Evolutionary conservation across 148 eudicot genomes (phyloP), one percentile per base, ranked within the genome.

Genomic region (Linanthus parryae): DNA sequence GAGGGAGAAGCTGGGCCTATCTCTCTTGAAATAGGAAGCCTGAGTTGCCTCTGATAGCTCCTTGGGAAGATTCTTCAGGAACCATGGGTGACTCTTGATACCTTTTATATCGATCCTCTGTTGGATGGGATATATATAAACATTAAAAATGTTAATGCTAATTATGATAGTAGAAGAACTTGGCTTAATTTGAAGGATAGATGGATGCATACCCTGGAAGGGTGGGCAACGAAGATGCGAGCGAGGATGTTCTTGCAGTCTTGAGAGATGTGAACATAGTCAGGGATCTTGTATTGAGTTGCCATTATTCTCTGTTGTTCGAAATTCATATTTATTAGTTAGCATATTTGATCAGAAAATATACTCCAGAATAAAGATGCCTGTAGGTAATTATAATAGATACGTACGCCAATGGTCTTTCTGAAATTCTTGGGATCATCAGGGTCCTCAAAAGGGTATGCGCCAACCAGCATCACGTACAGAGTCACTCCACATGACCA

Each of bases 71-170:
- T 74, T 81, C 77, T 81, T 81, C 35, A 76, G 42, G 68, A 76
- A 81, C 87, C 87, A 81, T 39, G 73, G 74, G 20, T 81, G 88
- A 55, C 22, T 74, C 78, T 77, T 77, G 36, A 81, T 77, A 26
- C 77, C 88, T 44, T 72, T 78, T 7, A 81, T 68, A n/a, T 68
- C 62, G 24, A 81, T 77, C 52, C 88, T 73, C 83, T 81, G 68
- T 66, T 38, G 21, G 38, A 5, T 34, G n/a, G n/a, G 36, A 35
- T n/a, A n/a, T n/a, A n/a, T n/a, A n/a, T n/a, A n/a, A n/a, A n/a
- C n/a, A 25, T 6, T 16, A 25, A 28, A 13, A 2, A 23, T 13
- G 9, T 53, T 10, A 53, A 33, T 53, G n/a, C 16, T 48, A 35
- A 7, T 48, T 42, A 42, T 8, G 10, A 42, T 2, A 17, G 8